Evolutionary conservation across 805 yeast species (phyloP).

Genomic region (Candida coquimbonensis): DNA sequence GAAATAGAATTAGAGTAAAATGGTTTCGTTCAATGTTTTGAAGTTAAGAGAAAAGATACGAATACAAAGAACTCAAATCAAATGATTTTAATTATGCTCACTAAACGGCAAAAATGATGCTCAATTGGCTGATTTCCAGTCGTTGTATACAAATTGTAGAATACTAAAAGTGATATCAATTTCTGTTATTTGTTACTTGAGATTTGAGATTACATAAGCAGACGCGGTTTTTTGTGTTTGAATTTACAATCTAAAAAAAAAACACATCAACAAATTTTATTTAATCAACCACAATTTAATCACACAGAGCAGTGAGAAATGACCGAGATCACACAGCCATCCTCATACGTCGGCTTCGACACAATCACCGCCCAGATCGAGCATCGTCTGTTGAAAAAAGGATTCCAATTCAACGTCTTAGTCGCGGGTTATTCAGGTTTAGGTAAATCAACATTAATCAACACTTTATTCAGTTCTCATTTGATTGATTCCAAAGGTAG

Average conservation of each 20-base stretch:
- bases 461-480: slow-evolving; percentile 82
- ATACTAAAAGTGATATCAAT: too few species aligned
- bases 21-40: too few species aligned
- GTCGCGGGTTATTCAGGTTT: slow-evolving; percentile 90
- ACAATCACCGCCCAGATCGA: slow-evolving; percentile 95
- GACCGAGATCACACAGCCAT: slow-evolving; percentile 33
- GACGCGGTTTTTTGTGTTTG: slow-evolving; percentile 8
- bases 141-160: too few species aligned
- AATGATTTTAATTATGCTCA: too few species aligned
- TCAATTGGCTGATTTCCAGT: too few species aligned
- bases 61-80: too few species aligned
- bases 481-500: slow-evolving; percentile 73
- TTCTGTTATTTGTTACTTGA: too few species aligned
- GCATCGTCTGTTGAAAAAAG: slow-evolving; percentile 81
- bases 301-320: not conserved
- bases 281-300: too few species aligned
- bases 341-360: slow-evolving; percentile 90
- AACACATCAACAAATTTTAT: too few species aligned
- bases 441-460: slow-evolving; percentile 88
- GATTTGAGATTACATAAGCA: not conserved
- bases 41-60: too few species aligned
- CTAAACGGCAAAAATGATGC: too few species aligned
- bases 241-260: not conserved
- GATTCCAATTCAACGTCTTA: slow-evolving; percentile 92
- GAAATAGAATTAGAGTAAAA: too few species aligned